A percentile compares a stretch with the other conserved stretches of the same genome.
Evolutionary conservation across 495 filamentous ascomycete genomes (phyloP).

Genomic region (Opeltia flavorubescens): DNA sequence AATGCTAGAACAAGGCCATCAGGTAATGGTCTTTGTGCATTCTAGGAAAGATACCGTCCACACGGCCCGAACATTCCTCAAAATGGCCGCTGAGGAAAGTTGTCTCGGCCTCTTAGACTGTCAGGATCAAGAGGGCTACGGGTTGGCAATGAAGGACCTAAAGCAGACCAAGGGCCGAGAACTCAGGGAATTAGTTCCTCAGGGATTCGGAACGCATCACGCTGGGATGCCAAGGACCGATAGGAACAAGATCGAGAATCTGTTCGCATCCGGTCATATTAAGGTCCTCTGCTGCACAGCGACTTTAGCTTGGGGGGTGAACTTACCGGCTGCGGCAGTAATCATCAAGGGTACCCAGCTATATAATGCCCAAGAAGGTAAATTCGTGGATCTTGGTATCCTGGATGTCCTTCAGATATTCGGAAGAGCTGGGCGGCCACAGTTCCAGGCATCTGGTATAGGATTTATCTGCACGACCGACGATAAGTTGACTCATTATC

Average conservation of each 20-base stretch:
- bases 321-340: constrained; percentile 91
- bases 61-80: constrained; percentile 71
- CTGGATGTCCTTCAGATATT: constrained; percentile 98
- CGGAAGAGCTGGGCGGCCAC: constrained; percentile 90
- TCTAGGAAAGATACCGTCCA: constrained; percentile 85
- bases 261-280: constrained; percentile 78
- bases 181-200: constrained; percentile 72
- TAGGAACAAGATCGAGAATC: constrained; percentile 78
- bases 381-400: constrained; percentile 93
- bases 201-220: constrained; percentile 90
- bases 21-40: constrained; percentile 99
- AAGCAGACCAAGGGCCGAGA: constrained; percentile 71
- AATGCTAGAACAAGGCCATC: constrained; percentile 77
- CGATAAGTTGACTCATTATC: constrained; percentile 85
- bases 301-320: constrained; percentile 97
- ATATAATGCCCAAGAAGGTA: constrained; percentile 90
- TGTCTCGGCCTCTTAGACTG: constrained; percentile 59
- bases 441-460: constrained; percentile 91
- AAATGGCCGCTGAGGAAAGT: constrained; percentile 70
- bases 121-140: constrained; percentile 57
- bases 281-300: constrained; percentile 98
- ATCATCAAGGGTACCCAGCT: constrained; percentile 96
- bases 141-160: constrained; percentile 62
- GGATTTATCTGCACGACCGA: constrained; percentile 93
- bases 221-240: constrained; percentile 89